These are phyloP conservation scores for Stephanodiscus triporus DNA, from an alignment of 108 stramenopile species.

Conservation along the genomic window DNA sequence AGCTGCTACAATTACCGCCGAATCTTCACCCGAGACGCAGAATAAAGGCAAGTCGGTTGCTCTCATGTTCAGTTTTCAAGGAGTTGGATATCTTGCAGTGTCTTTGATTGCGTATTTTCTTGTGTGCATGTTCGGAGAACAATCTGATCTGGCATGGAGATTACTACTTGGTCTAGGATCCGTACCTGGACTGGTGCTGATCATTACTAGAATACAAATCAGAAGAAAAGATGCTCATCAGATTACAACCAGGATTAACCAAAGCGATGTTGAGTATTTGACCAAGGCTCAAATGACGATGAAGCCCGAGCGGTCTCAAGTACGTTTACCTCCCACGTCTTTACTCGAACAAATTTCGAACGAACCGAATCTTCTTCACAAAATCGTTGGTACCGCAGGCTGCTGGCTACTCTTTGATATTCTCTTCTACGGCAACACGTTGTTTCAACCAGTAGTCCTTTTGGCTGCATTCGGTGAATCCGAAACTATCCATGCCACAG, in stretches of 20 bases:
- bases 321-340: slow-evolving; percentile 32
- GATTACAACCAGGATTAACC: background rate
- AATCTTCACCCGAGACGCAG: slow-evolving; percentile 39
- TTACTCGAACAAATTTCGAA: slow-evolving; percentile 40
- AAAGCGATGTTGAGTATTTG: background rate
- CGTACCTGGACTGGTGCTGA: slow-evolving; percentile 70
- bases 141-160: slow-evolving; percentile 76
- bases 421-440: slow-evolving; percentile 87
- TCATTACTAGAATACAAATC: slow-evolving; percentile 40
- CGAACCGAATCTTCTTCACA: slow-evolving; percentile 65
- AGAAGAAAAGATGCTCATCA: background rate
- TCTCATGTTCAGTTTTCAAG: slow-evolving; percentile 81
- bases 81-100: slow-evolving; percentile 73
- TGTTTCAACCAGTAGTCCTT: slow-evolving; percentile 88
- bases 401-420: slow-evolving; percentile 90
- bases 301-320: slow-evolving; percentile 6
- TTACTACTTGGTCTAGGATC: slow-evolving; percentile 69
- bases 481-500: slow-evolving; percentile 34
- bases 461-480: slow-evolving; percentile 79
- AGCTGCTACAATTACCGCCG: slow-evolving; percentile 84
- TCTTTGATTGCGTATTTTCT: slow-evolving; percentile 59
- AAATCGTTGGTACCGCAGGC: slow-evolving; percentile 80
- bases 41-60: slow-evolving; percentile 61
- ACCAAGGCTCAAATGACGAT: slow-evolving; percentile 2
- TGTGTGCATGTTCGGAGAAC: slow-evolving; percentile 43